Percentiles rank a stretch among this genome's conserved stretches.
phyloP scores from a whole-genome alignment of 306 rosid genomes.

The Lotus japonicus region DNA sequence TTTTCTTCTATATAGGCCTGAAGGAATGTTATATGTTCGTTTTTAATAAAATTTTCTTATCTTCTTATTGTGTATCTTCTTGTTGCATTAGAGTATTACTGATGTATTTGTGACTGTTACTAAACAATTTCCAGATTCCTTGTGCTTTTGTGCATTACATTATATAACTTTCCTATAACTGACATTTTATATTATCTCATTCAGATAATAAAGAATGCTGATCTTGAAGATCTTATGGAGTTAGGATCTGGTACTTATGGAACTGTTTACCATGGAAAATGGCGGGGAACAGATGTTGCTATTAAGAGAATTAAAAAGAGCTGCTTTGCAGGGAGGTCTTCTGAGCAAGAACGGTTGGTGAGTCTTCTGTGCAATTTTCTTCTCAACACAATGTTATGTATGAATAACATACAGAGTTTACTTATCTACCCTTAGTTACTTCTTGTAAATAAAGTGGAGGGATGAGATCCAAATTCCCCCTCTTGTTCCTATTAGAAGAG shows the following conservation, averaged over 20 bases:
- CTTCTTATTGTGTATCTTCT: neutral
- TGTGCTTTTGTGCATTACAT: neutral
- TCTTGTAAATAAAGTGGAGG: neutral
- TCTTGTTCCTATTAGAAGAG: neutral
- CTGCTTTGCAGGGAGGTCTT: slow-evolving; percentile 78
- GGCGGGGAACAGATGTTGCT: slow-evolving; percentile 96
- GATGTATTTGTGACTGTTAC: neutral
- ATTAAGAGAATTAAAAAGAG: slow-evolving; percentile 92
- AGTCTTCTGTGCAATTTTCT: slow-evolving; percentile 27
- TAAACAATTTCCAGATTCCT: neutral
- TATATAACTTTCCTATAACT: neutral
- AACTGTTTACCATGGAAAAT: slow-evolving; percentile 92
- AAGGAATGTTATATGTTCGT: neutral
- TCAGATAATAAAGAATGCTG: slow-evolving; percentile 82
- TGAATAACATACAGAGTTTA: neutral
- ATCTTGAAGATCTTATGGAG: slow-evolving; percentile 86
- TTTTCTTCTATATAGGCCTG: neutral
- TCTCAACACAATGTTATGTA: neutral
- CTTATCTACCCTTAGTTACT: neutral
- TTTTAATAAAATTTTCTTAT: neutral
- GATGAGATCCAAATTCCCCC: neutral
- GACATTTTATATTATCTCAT: neutral
- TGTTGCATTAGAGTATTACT: neutral
- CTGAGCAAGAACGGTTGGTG: slow-evolving; percentile 89
- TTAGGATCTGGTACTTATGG: slow-evolving; percentile 94